phyloP scores from a whole-genome alignment of 1,284 basidiomycete genomes.

The Phaffia rhodozyma region DNA sequence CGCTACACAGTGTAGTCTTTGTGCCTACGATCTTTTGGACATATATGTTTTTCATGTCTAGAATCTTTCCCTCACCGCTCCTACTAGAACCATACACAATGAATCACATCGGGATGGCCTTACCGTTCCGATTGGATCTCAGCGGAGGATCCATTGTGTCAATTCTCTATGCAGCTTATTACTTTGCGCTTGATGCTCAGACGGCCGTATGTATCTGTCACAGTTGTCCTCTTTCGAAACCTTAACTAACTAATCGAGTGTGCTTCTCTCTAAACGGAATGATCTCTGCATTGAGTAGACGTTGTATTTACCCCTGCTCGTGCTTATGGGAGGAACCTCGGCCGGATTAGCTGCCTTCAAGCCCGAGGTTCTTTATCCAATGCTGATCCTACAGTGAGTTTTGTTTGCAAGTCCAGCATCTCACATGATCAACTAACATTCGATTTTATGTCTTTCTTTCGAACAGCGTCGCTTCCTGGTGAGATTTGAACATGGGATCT shows the following conservation, averaged over 20 bases:
- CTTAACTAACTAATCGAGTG: not conserved
- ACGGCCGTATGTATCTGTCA: slow-evolving; percentile 56
- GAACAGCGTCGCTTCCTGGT: not conserved
- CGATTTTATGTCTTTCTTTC: too few species aligned
- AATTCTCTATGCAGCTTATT: slow-evolving; percentile 51
- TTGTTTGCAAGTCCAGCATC: slow-evolving; percentile 39
- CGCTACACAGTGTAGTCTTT: slow-evolving; percentile 4
- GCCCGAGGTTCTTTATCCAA: slow-evolving; percentile 42
- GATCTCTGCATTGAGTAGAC: slow-evolving; percentile 11
- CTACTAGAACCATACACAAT: not conserved
- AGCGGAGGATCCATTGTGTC: slow-evolving; percentile 4
- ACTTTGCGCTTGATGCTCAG: slow-evolving; percentile 50
- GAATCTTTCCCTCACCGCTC: slow-evolving; percentile 4
- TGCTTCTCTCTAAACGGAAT: not conserved
- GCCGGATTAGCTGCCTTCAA: slow-evolving; percentile 37
- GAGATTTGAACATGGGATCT: not conserved
- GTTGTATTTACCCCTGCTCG: slow-evolving; percentile 19
- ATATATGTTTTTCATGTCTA: not conserved
- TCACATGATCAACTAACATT: slow-evolving; percentile 34
- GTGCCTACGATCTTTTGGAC: slow-evolving; percentile 16
- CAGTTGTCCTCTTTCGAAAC: slow-evolving; percentile 30
- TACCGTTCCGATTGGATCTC: slow-evolving; percentile 6
- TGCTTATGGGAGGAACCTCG: slow-evolving; percentile 18
- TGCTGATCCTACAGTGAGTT: slow-evolving; percentile 35
- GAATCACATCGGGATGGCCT: not conserved